Evolutionary conservation across 2,329 filamentous ascomycete species (phyloP), one percentile per base, ranked within the genome.

Genomic region (Blumeria hordei): DNA sequence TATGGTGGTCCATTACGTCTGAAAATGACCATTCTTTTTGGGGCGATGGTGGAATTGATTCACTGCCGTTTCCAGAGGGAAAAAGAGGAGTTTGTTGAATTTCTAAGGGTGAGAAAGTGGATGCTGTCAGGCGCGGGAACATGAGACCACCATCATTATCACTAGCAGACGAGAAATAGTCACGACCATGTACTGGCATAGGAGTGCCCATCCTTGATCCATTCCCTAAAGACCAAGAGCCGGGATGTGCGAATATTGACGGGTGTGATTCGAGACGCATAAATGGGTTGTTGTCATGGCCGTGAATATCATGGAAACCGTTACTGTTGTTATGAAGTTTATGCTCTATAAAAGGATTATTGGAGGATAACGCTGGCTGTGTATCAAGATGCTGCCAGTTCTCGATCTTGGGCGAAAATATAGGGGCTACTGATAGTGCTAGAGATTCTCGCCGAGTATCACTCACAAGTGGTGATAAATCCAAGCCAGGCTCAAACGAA

Each of bases 181-280:
- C 81, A 63, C 85, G 84, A 54, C 78, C 72, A 28, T 50, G 47
- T n/a, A 50, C n/a, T 58, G 78, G 80, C 58, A 87, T 78, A 14
- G 84, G 83, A 6, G 85, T 90, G 67, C 79, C 82, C 58, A 85
- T 77, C 54, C 79, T 83, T 32, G 83, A 84, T 62, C 71, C 72
- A 53, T 74, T 74, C 56, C 58, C 60, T 61, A 65, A 62, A 63
- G 63, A 66, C 36, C 58, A 59, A 37, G 64, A 60, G 54, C 53
- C 59, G 43, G 62, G 63, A 28, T 64, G 63, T 7, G 61, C 61
- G 49, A 63, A 66, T 10, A 60, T 55, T 35, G 67, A 66, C 51
- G 66, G 64, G 59, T 76, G 74, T 59, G 74, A 71, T 56, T 77
- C 74, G 59, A 81, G 71, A 57, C 78, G 77, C 69, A 81, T 75